Percentiles rank a stretch among this genome's conserved stretches.
Evolutionary conservation across 495 filamentous ascomycete genomes (phyloP).

Genomic region (Mytilinidion resinicola): DNA sequence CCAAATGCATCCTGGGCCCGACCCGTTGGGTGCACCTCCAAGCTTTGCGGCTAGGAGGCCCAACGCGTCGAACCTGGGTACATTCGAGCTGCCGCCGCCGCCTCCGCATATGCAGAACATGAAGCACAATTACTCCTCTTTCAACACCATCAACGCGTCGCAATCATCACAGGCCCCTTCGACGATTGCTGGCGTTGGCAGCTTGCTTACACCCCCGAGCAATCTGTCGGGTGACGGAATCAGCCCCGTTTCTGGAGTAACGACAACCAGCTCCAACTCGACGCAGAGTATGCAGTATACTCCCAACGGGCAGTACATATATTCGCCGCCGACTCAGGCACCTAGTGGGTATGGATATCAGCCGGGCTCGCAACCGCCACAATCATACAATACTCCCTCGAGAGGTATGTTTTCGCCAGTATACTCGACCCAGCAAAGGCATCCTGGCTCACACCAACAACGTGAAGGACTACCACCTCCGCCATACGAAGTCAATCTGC

Average conservation of each 20-base stretch:
- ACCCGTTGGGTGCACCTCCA: slow-evolving; percentile 36
- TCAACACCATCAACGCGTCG: slow-evolving; percentile 41
- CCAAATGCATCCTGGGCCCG: slow-evolving; percentile 39
- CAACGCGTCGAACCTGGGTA: slow-evolving; percentile 35
- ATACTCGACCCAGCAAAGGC: slow-evolving; percentile 41
- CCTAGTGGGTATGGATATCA: slow-evolving; percentile 17
- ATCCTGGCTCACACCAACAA: slow-evolving; percentile 46
- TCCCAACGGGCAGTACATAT: slow-evolving; percentile 38
- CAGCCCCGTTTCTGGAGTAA: slow-evolving; percentile 54
- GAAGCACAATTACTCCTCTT: slow-evolving; percentile 42
- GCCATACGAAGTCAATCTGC: slow-evolving; percentile 55
- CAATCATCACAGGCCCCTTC: slow-evolving; percentile 37
- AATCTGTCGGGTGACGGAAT: slow-evolving; percentile 58
- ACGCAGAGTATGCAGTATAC: slow-evolving; percentile 42
- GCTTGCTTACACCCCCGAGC: slow-evolving; percentile 57
- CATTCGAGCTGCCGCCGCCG: slow-evolving; percentile 38
- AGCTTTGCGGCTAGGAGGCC: slow-evolving; percentile 39
- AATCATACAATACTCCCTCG: slow-evolving; percentile 45
- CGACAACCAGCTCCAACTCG: slow-evolving; percentile 49
- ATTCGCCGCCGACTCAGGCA: slow-evolving; percentile 19
- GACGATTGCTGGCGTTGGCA: slow-evolving; percentile 50
- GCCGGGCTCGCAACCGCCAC: slow-evolving; percentile 24
- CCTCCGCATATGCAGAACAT: slow-evolving; percentile 31
- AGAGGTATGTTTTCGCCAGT: slow-evolving; percentile 51
- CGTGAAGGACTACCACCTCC: slow-evolving; percentile 49